phyloP scores from a whole-genome alignment of 345 rosid species.

The Eucalyptus guilfoylei region DNA sequence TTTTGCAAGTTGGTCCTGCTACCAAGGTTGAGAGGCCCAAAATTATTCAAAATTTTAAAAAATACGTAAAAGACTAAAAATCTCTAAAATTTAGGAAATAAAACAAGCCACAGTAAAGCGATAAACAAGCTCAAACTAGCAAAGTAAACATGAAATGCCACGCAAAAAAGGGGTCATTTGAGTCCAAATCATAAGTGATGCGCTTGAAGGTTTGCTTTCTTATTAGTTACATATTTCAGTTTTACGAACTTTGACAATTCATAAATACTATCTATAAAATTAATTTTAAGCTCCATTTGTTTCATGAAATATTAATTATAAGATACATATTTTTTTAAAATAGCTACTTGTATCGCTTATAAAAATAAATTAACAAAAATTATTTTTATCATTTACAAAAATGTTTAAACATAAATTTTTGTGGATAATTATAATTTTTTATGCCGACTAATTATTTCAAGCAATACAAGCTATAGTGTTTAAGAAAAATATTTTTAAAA shows the following conservation, averaged over 20 bases:
- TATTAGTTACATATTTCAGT: not conserved
- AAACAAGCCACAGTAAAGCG: not conserved
- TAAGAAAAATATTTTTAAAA: too few species aligned
- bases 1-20: not conserved
- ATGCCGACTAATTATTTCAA: not conserved
- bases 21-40: not conserved
- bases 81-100: not conserved
- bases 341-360: too few species aligned
- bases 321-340: too few species aligned
- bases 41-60: not conserved
- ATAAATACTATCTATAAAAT: not conserved
- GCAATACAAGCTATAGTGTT: too few species aligned
- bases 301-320: too few species aligned
- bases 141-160: not conserved
- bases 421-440: too few species aligned
- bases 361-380: not conserved
- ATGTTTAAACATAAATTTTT: too few species aligned
- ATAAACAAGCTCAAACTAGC: not conserved
- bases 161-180: not conserved
- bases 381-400: too few species aligned
- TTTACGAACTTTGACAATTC: not conserved
- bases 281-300: not conserved
- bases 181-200: not conserved
- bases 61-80: not conserved
- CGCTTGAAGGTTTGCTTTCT: not conserved